phyloP scores from a whole-genome alignment of 768 basidiomycete genomes.

The Mycena olivaceomarginata region DNA sequence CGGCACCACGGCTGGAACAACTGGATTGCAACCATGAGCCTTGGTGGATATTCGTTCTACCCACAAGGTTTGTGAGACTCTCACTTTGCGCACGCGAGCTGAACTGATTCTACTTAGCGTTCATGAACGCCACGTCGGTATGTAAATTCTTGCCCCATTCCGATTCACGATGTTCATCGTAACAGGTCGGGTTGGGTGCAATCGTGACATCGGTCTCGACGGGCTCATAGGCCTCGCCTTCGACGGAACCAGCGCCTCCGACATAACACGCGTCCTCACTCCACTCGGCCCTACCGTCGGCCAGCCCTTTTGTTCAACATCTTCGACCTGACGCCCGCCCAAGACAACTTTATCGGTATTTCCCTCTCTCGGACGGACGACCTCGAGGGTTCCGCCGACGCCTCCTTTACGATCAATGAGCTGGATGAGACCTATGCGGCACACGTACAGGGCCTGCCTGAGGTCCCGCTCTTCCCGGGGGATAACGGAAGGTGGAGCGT shows the following conservation, averaged over 20 bases:
- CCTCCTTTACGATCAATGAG: constrained; percentile 24
- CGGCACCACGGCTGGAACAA: background rate
- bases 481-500: constrained; percentile 10
- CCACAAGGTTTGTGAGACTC: too few relatives aligned
- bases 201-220: background rate
- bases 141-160: too few relatives aligned
- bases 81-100: too few relatives aligned
- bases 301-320: constrained; percentile 32
- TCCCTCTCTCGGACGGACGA: constrained; percentile 30
- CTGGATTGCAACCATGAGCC: background rate
- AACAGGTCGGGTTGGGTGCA: too few relatives aligned
- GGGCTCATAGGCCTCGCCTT: background rate
- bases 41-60: background rate
- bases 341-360: constrained; percentile 25
- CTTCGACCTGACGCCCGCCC: constrained; percentile 9
- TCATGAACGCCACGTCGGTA: too few relatives aligned
- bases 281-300: background rate
- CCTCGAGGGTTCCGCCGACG: constrained; percentile 12
- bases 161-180: background rate
- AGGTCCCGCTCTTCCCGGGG: background rate
- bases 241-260: background rate
- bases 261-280: background rate
- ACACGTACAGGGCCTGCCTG: background rate
- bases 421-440: constrained; percentile 4
- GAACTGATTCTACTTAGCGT: too few relatives aligned